Evolutionary conservation across 2,329 filamentous ascomycete species (phyloP).

Genomic region (Aspergillus sp.): DNA sequence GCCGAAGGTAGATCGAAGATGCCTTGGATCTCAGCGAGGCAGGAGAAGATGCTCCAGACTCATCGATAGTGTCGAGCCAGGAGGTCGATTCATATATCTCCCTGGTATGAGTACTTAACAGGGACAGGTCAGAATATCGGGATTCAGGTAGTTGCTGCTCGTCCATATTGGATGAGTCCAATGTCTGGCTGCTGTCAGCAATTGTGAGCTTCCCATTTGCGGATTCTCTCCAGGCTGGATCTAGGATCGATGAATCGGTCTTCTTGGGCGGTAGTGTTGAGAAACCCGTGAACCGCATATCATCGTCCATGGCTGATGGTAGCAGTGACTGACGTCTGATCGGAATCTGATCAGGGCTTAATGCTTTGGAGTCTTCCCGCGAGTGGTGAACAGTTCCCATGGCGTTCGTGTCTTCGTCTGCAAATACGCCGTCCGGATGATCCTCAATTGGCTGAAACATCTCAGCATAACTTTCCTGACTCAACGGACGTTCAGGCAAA

Average conservation of each 20-base stretch:
- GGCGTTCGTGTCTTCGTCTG: constrained; percentile 55
- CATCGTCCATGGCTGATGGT: constrained; percentile 33
- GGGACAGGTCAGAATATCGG: constrained; percentile 14
- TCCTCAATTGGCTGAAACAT: constrained; percentile 34
- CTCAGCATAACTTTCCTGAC: constrained; percentile 54
- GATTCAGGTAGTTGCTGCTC: constrained; percentile 5
- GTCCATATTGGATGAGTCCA: neutral
- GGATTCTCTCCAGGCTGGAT: neutral
- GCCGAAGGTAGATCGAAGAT: constrained; percentile 66
- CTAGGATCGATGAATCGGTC: constrained; percentile 32
- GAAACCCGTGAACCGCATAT: constrained; percentile 16
- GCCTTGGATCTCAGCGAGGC: constrained; percentile 80
- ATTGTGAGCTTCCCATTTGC: neutral
- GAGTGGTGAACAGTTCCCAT: constrained; percentile 45
- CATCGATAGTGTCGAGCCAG: constrained; percentile 92
- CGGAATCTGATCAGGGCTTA: constrained; percentile 32
- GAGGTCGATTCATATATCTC: constrained; percentile 78
- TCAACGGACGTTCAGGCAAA: constrained; percentile 69
- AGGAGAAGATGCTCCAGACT: constrained; percentile 75
- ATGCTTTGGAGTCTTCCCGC: constrained; percentile 22
- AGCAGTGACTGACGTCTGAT: constrained; percentile 40
- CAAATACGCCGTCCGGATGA: constrained; percentile 38
- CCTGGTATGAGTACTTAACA: constrained; percentile 31
- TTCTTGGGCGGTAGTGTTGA: constrained; percentile 19
- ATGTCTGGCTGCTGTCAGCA: neutral